Evolutionary conservation across 2,329 filamentous ascomycete genomes (phyloP).

Genomic region (Trichoderma arundinaceum): DNA sequence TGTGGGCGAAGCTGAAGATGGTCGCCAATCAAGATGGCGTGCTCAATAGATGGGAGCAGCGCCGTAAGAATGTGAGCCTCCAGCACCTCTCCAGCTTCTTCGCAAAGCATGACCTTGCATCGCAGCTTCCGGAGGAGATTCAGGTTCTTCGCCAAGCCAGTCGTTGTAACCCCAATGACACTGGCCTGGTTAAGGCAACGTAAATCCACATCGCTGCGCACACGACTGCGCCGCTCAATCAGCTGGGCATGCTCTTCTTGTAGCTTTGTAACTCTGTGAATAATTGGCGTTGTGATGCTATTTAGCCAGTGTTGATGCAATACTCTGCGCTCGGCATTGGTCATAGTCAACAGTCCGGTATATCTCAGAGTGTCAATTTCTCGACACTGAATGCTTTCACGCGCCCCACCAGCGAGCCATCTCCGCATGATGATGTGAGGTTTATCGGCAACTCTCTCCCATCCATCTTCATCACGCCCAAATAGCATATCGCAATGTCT

Average conservation of each 20-base stretch:
- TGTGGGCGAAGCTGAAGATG: slow-evolving; percentile 65
- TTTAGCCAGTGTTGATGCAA: slow-evolving; percentile 30
- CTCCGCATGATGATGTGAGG: not conserved
- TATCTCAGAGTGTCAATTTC: not conserved
- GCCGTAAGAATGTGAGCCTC: slow-evolving; percentile 67
- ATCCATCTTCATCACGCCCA: slow-evolving; percentile 19
- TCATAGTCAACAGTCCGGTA: slow-evolving; percentile 21
- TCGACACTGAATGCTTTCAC: not conserved
- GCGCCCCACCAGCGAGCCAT: slow-evolving; percentile 15
- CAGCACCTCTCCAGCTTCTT: slow-evolving; percentile 72
- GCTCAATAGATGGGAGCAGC: slow-evolving; percentile 63
- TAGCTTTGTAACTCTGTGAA: not conserved
- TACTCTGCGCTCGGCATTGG: slow-evolving; percentile 14
- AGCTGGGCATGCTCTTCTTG: slow-evolving; percentile 14
- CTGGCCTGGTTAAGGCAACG: slow-evolving; percentile 48
- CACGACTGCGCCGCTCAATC: slow-evolving; percentile 24
- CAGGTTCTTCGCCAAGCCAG: slow-evolving; percentile 60
- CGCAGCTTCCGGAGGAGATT: slow-evolving; percentile 57
- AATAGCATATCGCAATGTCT: slow-evolving; percentile 3
- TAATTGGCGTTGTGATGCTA: not conserved
- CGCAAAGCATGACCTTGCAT: slow-evolving; percentile 65
- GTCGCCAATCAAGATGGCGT: slow-evolving; percentile 67
- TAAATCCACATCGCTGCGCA: slow-evolving; percentile 32
- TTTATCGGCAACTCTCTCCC: slow-evolving; percentile 1
- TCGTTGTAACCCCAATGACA: slow-evolving; percentile 57